Conservation (phyloP, 2,329 filamentous ascomycete species). For the Alternaria infectoria region DNA sequence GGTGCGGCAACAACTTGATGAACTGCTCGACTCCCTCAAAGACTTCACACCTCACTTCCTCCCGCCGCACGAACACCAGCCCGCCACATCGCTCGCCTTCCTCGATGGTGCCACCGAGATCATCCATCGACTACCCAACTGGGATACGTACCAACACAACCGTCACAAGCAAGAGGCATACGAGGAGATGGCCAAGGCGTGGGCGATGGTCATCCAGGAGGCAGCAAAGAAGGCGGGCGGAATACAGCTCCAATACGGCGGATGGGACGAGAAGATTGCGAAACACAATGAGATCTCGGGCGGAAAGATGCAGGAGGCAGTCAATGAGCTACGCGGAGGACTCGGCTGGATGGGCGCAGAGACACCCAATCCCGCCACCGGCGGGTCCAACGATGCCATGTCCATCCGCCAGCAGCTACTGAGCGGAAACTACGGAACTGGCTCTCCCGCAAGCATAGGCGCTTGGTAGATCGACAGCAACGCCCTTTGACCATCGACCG, state of each 20-base stretch:
- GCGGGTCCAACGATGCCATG: conserved; percentile 36
- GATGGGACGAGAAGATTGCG: conserved; percentile 87
- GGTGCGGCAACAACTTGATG: conserved; percentile 78
- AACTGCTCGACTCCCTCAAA: conserved; percentile 85
- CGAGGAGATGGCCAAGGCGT: conserved; percentile 92
- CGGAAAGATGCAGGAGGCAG: conserved; percentile 79
- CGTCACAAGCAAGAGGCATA: conserved; percentile 95
- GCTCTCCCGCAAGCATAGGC: conserved; percentile 62
- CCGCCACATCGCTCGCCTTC: conserved; percentile 83
- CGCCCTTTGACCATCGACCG: not conserved
- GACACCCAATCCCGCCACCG: conserved; percentile 23
- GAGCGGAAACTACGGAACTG: conserved; percentile 62
- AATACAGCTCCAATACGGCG: conserved; percentile 84
- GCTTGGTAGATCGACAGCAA: conserved; percentile 54
- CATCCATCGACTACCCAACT: conserved; percentile 87
- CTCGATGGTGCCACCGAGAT: conserved; percentile 89
- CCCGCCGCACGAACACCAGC: conserved; percentile 85
- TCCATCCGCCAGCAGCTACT: conserved; percentile 57
- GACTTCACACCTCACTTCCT: conserved; percentile 97
- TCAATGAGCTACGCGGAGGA: conserved; percentile 75
- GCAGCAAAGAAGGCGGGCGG: conserved; percentile 89
- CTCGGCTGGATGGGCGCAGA: conserved; percentile 77
- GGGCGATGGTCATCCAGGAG: conserved; percentile 89
- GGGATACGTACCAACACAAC: conserved; percentile 86
- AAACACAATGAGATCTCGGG: conserved; percentile 89